These are phyloP conservation scores for Berkeleyomyces basicola DNA, from an alignment of 2,329 filamentous ascomycete genomes.

Conservation along the genomic window DNA sequence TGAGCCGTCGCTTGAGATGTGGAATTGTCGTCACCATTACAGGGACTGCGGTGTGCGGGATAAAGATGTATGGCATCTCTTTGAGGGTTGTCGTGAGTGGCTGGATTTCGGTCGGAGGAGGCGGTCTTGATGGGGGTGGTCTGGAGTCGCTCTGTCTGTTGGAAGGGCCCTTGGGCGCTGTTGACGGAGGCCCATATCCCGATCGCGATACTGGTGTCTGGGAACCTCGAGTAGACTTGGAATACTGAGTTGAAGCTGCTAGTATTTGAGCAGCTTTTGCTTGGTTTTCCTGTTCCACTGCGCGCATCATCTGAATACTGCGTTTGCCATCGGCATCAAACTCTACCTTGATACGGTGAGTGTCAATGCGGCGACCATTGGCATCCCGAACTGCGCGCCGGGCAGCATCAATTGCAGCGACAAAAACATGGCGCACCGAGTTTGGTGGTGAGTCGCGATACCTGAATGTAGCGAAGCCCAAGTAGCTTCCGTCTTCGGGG, in stretches of 20 bases:
- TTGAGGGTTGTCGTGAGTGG: constrained; percentile 54
- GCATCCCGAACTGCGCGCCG: constrained; percentile 62
- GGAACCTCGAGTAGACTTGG: constrained; percentile 14
- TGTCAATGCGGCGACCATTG: constrained; percentile 65
- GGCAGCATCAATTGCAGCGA: constrained; percentile 64
- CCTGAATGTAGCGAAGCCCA: constrained; percentile 82
- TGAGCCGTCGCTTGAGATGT: constrained; percentile 79
- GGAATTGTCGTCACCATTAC: constrained; percentile 71
- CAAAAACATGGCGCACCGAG: constrained; percentile 33
- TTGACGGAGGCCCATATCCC: constrained; percentile 52
- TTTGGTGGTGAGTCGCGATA: constrained; percentile 53
- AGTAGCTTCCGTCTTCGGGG: constrained; percentile 80
- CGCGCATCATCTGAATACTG: constrained; percentile 63
- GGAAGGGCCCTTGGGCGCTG: constrained; percentile 73
- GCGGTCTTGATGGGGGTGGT: constrained; percentile 38
- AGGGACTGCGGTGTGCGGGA: constrained; percentile 73
- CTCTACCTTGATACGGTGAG: constrained; percentile 62
- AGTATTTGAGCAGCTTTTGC: constrained; percentile 27
- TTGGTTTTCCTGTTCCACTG: constrained; percentile 51
- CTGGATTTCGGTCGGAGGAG: constrained; percentile 43
- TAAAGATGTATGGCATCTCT: constrained; percentile 76
- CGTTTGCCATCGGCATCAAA: constrained; percentile 77
- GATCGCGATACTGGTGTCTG: constrained; percentile 16
- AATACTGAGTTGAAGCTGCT: constrained; percentile 13
- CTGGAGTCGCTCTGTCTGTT: constrained; percentile 42